These are phyloP conservation scores for Cairneyella variabilis DNA, from an alignment of 495 filamentous ascomycete species.

Conservation along the genomic window DNA sequence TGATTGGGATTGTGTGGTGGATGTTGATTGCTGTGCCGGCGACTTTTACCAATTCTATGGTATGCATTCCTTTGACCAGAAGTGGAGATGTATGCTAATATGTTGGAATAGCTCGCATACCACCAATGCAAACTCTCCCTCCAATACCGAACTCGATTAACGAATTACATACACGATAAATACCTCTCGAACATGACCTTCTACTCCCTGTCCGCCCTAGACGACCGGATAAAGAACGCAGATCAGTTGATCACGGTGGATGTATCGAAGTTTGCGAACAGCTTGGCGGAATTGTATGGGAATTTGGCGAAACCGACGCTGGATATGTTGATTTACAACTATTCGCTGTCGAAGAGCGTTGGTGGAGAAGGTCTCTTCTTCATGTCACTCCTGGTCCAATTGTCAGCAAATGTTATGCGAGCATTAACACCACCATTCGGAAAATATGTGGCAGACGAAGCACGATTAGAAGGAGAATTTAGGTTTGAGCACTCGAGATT, in stretches of 20 bases:
- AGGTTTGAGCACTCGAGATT: constrained; percentile 90
- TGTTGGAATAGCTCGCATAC: constrained; percentile 69
- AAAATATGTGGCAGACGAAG: constrained; percentile 96
- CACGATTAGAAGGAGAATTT: constrained; percentile 91
- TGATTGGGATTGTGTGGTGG: constrained; percentile 92
- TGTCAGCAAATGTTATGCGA: constrained; percentile 91
- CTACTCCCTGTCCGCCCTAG: constrained; percentile 90
- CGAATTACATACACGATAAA: constrained; percentile 85
- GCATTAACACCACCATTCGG: constrained; percentile 96
- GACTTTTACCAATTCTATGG: constrained; percentile 99
- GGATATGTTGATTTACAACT: constrained; percentile 95
- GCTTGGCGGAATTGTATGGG: constrained; percentile 89
- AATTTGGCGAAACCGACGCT: constrained; percentile 95
- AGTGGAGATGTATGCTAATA: constrained; percentile 10
- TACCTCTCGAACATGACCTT: constrained; percentile 97
- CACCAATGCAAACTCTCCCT: constrained; percentile 94
- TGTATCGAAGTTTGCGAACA: constrained; percentile 93
- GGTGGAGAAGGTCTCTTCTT: constrained; percentile 83
- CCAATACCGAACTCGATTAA: constrained; percentile 87
- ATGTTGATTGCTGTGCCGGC: constrained; percentile 97
- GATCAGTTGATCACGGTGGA: constrained; percentile 97
- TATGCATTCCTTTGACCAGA: constrained; percentile 36
- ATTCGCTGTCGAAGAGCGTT: constrained; percentile 85
- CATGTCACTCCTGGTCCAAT: constrained; percentile 89
- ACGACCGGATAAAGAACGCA: constrained; percentile 97